Evolutionary conservation across 1,139 yeast species (phyloP).

Genomic region (Keqinozyma sinolaborantium): DNA sequence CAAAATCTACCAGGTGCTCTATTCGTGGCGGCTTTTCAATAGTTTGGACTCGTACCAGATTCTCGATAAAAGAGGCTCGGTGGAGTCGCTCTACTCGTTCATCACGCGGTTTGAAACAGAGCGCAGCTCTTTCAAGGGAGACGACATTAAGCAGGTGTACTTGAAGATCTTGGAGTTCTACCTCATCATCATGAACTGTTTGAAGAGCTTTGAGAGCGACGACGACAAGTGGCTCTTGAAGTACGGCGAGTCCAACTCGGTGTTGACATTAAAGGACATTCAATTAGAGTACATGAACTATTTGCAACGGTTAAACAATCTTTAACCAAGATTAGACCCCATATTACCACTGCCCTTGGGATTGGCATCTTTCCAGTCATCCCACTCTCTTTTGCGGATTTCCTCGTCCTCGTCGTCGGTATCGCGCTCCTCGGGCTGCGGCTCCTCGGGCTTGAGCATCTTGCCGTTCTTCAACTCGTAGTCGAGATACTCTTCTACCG

Average conservation of each 20-base stretch:
- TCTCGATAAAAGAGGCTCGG: conserved; percentile 50
- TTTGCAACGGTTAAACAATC: conserved; percentile 6
- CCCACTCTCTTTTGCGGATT: conserved; percentile 76
- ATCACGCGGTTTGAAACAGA: conserved; percentile 37
- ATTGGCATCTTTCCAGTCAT: conserved; percentile 83
- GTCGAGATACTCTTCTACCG: conserved; percentile 88
- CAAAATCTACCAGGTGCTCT: conserved; percentile 50
- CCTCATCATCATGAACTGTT: conserved; percentile 45
- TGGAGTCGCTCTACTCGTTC: conserved; percentile 54
- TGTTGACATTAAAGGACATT: conserved; percentile 9
- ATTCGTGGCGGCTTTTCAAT: conserved; percentile 50
- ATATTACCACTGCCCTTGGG: conserved; percentile 91
- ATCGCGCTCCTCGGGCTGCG: conserved; percentile 27
- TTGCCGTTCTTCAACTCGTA: conserved; percentile 85
- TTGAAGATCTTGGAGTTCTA: conserved; percentile 42
- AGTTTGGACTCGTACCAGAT: conserved; percentile 10
- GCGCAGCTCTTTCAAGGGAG: conserved; percentile 7
- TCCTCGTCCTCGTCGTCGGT: conserved; percentile 47
- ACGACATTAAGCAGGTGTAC: conserved; percentile 29
- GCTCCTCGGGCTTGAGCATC: conserved; percentile 53
- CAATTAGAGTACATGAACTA: conserved; percentile 7
- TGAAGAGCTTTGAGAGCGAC: conserved; percentile 38
- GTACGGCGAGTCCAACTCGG: conserved; percentile 6
- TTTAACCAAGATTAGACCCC: conserved; percentile 66
- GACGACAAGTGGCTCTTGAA: conserved; percentile 59